Evolutionary conservation across 352 stramenopile species (phyloP).

Genomic region (Globisporangium echinulatum): DNA sequence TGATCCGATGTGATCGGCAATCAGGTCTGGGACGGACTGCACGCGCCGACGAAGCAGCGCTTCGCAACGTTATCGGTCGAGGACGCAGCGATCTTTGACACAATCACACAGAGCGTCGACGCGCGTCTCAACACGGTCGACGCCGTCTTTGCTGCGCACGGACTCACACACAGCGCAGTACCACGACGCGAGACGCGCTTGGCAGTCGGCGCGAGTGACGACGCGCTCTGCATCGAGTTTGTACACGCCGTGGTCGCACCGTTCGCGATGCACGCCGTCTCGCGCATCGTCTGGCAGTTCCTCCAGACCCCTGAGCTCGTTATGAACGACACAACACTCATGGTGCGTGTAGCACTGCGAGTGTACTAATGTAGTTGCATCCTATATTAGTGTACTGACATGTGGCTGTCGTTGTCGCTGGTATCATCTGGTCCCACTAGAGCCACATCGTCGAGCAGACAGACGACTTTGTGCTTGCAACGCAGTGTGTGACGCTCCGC

Average conservation of each 20-base stretch:
- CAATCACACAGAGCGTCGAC: background rate
- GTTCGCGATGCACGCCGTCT: background rate
- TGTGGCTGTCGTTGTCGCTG: background rate
- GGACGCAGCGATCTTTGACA: slow-evolving; percentile 5
- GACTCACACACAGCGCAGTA: background rate
- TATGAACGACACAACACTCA: background rate
- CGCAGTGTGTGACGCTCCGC: slow-evolving; percentile 1
- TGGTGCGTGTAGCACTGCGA: background rate
- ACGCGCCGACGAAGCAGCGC: background rate
- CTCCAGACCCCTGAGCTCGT: slow-evolving; percentile 2
- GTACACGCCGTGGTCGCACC: background rate
- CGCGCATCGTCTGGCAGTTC: slow-evolving; percentile 4
- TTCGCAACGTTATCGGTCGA: slow-evolving; percentile 1
- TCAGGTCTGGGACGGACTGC: slow-evolving; percentile 7
- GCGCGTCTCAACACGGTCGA: background rate
- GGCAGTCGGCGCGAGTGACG: background rate
- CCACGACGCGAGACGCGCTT: background rate
- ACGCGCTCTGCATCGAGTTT: slow-evolving; percentile 3
- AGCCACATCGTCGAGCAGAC: slow-evolving; percentile 2
- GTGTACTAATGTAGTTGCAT: too few relatives aligned
- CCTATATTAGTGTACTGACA: background rate
- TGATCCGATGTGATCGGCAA: background rate
- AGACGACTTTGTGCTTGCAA: slow-evolving; percentile 5
- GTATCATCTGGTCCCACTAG: background rate
- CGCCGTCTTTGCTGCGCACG: background rate